Percentiles rank a stretch among this genome's conserved stretches.
Conservation (phyloP, 805 yeast species). For the Phaffomyces thermotolerans region DNA sequence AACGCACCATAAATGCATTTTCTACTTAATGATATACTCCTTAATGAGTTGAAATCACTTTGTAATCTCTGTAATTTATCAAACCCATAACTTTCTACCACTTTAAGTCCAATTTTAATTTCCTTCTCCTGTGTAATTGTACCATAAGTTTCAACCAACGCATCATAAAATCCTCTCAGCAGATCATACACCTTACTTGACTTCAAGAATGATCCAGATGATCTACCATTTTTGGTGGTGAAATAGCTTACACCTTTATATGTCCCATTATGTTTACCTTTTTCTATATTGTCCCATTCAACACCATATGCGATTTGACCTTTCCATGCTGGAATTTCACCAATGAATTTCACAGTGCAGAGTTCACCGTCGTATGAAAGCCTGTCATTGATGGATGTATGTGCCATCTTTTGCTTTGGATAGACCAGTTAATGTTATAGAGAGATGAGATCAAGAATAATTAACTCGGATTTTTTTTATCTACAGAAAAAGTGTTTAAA, state of each 20-base stretch:
- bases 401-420: not conserved
- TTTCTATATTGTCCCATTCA: conserved; percentile 70
- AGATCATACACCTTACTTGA: conserved; percentile 29
- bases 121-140: conserved; percentile 25
- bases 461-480: too few relatives aligned
- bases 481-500: too few relatives aligned
- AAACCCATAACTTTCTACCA: conserved; percentile 59
- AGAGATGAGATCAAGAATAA: too few relatives aligned
- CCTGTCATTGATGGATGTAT: conserved; percentile 11
- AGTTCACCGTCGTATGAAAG: conserved; percentile 34
- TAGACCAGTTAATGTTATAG: too few relatives aligned
- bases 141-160: conserved; percentile 44
- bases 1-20: conserved; percentile 26
- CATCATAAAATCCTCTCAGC: conserved; percentile 34
- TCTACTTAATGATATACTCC: conserved; percentile 43
- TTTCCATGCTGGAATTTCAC: conserved; percentile 60
- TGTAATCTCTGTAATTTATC: conserved; percentile 45
- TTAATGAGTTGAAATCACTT: conserved; percentile 37
- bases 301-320: conserved; percentile 55
- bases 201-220: conserved; percentile 62
- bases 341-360: conserved; percentile 60
- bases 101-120: conserved; percentile 47
- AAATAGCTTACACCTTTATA: conserved; percentile 53
- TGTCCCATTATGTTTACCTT: conserved; percentile 72
- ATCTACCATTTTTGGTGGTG: conserved; percentile 21